Percentiles rank a stretch among this genome's conserved stretches.
Conservation (phyloP, 768 basidiomycete species). For the Rhizopogon salebrosus region DNA sequence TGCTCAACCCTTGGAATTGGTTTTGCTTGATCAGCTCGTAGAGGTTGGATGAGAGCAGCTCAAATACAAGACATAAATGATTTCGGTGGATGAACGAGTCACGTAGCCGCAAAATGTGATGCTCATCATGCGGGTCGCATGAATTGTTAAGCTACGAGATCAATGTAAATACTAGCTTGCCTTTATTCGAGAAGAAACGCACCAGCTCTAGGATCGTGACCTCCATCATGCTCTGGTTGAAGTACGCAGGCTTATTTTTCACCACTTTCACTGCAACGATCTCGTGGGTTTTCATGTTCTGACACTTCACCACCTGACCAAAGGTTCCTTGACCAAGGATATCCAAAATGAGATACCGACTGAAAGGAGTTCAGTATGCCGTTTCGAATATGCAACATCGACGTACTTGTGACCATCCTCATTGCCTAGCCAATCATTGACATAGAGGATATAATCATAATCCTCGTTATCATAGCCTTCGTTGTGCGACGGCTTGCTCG, state of each 20-base stretch:
- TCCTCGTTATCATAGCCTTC: constrained; percentile 99
- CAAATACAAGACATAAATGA: constrained; percentile 97
- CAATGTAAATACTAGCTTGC: neutral
- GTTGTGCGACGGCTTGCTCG: constrained; percentile 92
- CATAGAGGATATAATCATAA: constrained; percentile 98
- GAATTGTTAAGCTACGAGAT: constrained; percentile 80
- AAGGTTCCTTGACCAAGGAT: constrained; percentile 98
- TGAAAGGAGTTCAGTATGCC: constrained; percentile 26
- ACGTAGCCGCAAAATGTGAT: constrained; percentile 90
- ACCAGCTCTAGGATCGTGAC: constrained; percentile 96
- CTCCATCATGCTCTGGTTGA: constrained; percentile 99
- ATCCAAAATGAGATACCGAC: constrained; percentile 90
- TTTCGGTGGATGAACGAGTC: constrained; percentile 96
- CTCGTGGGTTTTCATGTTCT: constrained; percentile 99
- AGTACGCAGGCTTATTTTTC: constrained; percentile 99
- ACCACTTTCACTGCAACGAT: constrained; percentile 99
- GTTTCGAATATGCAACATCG: constrained; percentile 1
- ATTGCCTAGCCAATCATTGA: constrained; percentile 94
- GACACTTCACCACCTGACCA: constrained; percentile 99
- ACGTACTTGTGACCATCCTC: constrained; percentile 94
- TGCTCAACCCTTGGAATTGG: constrained; percentile 95
- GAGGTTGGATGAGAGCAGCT: constrained; percentile 92
- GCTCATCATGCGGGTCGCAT: constrained; percentile 91
- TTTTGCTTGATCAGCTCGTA: constrained; percentile 99
- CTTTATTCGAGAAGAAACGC: constrained; percentile 29